Percentiles rank a stretch among this genome's conserved stretches.
Conservation (phyloP, 2,329 filamentous ascomycete genomes). For the Claviceps quebecensis region DNA sequence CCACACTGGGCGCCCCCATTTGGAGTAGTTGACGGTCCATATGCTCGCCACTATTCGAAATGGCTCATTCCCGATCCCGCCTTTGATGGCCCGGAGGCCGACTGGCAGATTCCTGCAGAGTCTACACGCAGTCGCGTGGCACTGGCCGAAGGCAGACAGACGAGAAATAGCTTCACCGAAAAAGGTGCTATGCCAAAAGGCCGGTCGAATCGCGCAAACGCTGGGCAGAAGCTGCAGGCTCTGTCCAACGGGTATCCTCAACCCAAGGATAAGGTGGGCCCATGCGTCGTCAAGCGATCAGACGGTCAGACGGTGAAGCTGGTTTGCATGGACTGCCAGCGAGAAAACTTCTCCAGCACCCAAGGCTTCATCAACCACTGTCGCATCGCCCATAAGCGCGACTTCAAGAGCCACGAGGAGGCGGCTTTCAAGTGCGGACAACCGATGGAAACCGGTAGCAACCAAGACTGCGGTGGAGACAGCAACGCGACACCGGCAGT, state of each 20-base stretch:
- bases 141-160: constrained; percentile 56
- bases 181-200: constrained; percentile 30
- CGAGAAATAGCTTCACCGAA: constrained; percentile 53
- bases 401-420: constrained; percentile 92
- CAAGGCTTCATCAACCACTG: constrained; percentile 99
- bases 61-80: constrained; percentile 84
- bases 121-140: constrained; percentile 29
- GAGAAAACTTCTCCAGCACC: constrained; percentile 87
- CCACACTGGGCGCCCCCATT: constrained; percentile 75
- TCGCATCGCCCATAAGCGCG: constrained; percentile 82
- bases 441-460: constrained; percentile 44
- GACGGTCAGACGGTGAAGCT: constrained; percentile 82
- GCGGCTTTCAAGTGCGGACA: constrained; percentile 81
- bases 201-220: constrained; percentile 32
- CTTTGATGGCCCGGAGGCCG: constrained; percentile 57
- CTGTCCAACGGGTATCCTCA: constrained; percentile 57
- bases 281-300: constrained; percentile 71
- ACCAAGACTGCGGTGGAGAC: constrained; percentile 8
- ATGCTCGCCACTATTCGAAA: constrained; percentile 84
- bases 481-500: constrained; percentile 10
- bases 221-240: constrained; percentile 52
- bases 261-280: constrained; percentile 69
- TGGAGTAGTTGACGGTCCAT: constrained; percentile 83
- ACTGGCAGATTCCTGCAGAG: constrained; percentile 29
- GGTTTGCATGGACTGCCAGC: constrained; percentile 74